phyloP scores from a whole-genome alignment of 805 yeast genomes.

The Ogataea pini region DNA sequence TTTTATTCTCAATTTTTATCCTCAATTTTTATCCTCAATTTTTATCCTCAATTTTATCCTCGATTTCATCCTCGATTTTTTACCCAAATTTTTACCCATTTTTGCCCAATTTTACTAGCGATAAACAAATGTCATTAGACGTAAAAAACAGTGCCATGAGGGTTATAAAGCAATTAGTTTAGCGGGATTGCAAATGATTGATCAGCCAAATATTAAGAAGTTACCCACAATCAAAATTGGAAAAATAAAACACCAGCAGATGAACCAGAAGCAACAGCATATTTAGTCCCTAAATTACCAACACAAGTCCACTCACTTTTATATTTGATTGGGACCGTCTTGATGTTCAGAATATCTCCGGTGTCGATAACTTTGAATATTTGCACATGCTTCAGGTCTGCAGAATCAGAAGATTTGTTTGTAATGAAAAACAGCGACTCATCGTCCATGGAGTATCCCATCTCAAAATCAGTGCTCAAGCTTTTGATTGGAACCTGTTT shows the following conservation, averaged over 20 bases:
- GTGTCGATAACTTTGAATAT: constrained; percentile 23
- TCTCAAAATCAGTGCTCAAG: neutral
- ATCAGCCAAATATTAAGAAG: neutral
- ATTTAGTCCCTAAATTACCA: constrained; percentile 22
- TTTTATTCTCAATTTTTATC: neutral
- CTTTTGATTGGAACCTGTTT: constrained; percentile 20
- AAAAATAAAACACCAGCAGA: constrained; percentile 14
- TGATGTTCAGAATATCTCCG: constrained; percentile 24
- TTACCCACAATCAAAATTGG: neutral
- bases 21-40: too few species aligned
- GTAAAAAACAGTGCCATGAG: too few species aligned
- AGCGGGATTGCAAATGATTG: neutral
- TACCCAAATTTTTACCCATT: too few species aligned
- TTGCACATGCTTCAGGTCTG: constrained; percentile 7
- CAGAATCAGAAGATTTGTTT: neutral
- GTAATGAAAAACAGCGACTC: constrained; percentile 22
- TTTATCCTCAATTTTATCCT: too few species aligned
- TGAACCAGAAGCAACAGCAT: constrained; percentile 18
- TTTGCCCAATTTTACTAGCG: too few species aligned
- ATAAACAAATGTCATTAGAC: constrained; percentile 3
- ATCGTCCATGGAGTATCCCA: constrained; percentile 25
- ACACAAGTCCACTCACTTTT: constrained; percentile 19
- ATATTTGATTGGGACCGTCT: constrained; percentile 9
- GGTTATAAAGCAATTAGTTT: neutral
- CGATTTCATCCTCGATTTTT: too few species aligned